Conservation (phyloP, 345 rosid species). For the Dovyalis caffra region DNA sequence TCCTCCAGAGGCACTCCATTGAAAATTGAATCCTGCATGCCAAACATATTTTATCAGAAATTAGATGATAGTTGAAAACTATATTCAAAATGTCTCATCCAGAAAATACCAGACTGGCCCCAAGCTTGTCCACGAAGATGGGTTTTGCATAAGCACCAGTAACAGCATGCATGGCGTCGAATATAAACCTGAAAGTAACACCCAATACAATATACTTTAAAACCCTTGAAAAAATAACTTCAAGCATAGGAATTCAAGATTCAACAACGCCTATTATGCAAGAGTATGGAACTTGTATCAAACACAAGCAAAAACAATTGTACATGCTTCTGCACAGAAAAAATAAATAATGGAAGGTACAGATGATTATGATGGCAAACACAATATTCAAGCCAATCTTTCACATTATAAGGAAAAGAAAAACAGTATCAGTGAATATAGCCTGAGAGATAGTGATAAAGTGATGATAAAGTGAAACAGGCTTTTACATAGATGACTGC, state of each 20-base stretch:
- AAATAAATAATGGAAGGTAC: neutral
- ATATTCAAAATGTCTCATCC: conserved; percentile 18
- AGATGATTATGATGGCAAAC: neutral
- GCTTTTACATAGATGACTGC: neutral
- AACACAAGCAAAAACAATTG: neutral
- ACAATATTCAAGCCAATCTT: neutral
- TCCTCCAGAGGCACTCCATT: conserved; percentile 91
- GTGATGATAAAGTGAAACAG: neutral
- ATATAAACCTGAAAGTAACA: conserved; percentile 53
- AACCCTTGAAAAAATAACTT: conserved; percentile 2
- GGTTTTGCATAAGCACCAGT: conserved; percentile 96
- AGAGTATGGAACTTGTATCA: neutral
- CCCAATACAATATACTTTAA: neutral
- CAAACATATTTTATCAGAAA: conserved; percentile 23
- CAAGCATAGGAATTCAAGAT: conserved; percentile 5
- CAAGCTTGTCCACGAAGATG: conserved; percentile 82
- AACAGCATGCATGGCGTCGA: conserved; percentile 98
- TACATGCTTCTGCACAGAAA: neutral
- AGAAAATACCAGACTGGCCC: conserved; percentile 56
- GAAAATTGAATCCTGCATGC: conserved; percentile 68
- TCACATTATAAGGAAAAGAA: neutral
- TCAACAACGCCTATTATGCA: neutral
- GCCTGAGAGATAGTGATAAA: neutral
- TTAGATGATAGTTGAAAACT: conserved; percentile 9
- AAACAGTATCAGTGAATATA: neutral